Conservation (phyloP, 1,139 yeast species). For the Insectozyma bohioensis region DNA sequence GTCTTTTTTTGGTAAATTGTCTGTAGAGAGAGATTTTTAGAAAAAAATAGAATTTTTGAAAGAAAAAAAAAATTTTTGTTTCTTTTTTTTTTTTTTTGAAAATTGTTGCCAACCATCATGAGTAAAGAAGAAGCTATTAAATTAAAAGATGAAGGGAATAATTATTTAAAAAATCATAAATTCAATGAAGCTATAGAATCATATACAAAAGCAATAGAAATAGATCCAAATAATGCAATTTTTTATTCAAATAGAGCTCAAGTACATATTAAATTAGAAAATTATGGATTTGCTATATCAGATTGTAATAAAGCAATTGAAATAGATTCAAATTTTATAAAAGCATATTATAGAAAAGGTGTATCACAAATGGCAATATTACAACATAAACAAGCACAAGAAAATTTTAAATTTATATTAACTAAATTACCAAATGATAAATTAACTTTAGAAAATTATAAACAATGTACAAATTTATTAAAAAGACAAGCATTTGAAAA, state of each 20-base stretch:
- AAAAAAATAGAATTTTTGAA: too few species aligned
- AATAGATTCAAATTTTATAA: slow-evolving; percentile 65
- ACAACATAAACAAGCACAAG: slow-evolving; percentile 71
- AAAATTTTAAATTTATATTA: slow-evolving; percentile 66
- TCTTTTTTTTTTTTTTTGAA: background rate
- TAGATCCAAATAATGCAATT: slow-evolving; percentile 67
- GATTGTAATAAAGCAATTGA: slow-evolving; percentile 76
- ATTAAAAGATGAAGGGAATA: slow-evolving; percentile 73
- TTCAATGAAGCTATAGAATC: slow-evolving; percentile 66
- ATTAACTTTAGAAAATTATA: slow-evolving; percentile 62
- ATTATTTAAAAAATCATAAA: slow-evolving; percentile 59
- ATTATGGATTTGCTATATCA: slow-evolving; percentile 77
- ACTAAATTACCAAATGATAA: slow-evolving; percentile 66
- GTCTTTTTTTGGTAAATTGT: too few species aligned
- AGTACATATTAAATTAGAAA: slow-evolving; percentile 81
- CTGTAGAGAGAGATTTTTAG: too few species aligned
- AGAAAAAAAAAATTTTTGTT: background rate
- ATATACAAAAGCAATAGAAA: slow-evolving; percentile 76
- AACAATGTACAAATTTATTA: slow-evolving; percentile 65
- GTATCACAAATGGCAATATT: slow-evolving; percentile 76
- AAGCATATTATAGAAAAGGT: slow-evolving; percentile 84
- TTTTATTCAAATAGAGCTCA: slow-evolving; percentile 88
- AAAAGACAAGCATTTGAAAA: slow-evolving; percentile 79
- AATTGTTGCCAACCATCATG: background rate
- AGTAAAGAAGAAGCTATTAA: slow-evolving; percentile 43